A percentile compares a stretch with the other conserved stretches of the same genome.
phyloP scores from a whole-genome alignment of 345 rosid species.

The Nasturtium officinale region DNA sequence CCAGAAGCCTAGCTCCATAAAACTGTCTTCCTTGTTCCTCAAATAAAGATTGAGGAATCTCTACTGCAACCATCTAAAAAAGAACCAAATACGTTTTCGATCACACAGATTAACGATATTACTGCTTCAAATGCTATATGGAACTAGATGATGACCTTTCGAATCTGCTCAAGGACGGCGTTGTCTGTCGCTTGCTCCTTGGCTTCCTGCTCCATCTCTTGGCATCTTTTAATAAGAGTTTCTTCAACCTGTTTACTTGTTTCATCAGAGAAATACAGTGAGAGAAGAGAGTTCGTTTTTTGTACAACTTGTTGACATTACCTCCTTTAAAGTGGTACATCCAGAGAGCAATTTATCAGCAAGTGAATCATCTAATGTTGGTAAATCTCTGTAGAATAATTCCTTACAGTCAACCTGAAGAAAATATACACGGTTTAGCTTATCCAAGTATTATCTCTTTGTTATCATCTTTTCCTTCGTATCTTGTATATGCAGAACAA shows the following conservation, averaged over 20 bases:
- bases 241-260: conserved; percentile 71
- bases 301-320: conserved; percentile 30
- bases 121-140: conserved; percentile 8
- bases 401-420: conserved; percentile 84
- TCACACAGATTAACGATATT: conserved; percentile 1
- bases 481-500: conserved; percentile 22
- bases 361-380: conserved; percentile 73
- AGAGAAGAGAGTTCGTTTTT: not conserved
- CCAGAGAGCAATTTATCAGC: conserved; percentile 89
- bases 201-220: conserved; percentile 73
- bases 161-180: conserved; percentile 84
- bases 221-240: conserved; percentile 64
- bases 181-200: conserved; percentile 94
- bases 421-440: conserved; percentile 3
- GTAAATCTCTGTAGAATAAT: conserved; percentile 79
- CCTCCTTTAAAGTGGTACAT: conserved; percentile 76
- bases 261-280: conserved; percentile 10
- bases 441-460: conserved; percentile 8
- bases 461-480: not conserved
- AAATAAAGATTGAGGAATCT: conserved; percentile 80
- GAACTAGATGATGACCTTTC: conserved; percentile 54
- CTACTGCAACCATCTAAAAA: conserved; percentile 84
- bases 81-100: not conserved
- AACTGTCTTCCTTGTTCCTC: conserved; percentile 97
- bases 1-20: conserved; percentile 85